Evolutionary conservation across 1,284 basidiomycete species (phyloP), one percentile per base, ranked within the genome.

Genomic region (Fistulinella cinereoalba): DNA sequence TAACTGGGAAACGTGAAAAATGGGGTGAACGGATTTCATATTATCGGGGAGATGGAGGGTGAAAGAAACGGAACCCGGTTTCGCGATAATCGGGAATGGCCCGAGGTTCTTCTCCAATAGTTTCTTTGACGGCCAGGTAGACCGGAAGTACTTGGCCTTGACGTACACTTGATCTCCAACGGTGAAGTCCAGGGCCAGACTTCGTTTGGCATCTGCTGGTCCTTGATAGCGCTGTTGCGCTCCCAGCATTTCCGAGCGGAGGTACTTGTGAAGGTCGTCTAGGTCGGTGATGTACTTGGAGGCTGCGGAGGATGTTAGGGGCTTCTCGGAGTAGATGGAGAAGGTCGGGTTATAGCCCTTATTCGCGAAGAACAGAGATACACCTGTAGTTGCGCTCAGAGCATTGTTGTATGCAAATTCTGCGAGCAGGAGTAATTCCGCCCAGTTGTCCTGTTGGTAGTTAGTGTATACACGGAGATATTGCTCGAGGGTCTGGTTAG

Each of bases 371-470:
- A 43, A 43, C 5, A 15, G 27, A 11, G 34, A 37, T 2, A 43
- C n/a, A 16, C 33, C 18, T 6, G 42, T 37, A 6, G 34, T 43
- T 22, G 42, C 25, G 16, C 24, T 43, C 13, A 19, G 34, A 28
- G 34, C 18, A 16, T 47, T 39, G 9, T 48, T 48, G 47, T 60
- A 56, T 2, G 60, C 34, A 41, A 72, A 71, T 43, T 71, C 66
- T 0, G 65, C 56, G 1, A 64, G 56, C 0, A 72, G 50, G 24
- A 54, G 58, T 31, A 31, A 15, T 31, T 31, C 8, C 6, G n/a
- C 29, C 29, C n/a, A n/a, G n/a, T n/a, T n/a, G n/a, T n/a, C n/a
- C n/a, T n/a, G n/a, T n/a, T n/a, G n/a, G n/a, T n/a, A 31, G 13
- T 31, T 27, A 27, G 25, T 27, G n/a, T 31, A 31, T 5, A 31